Evolutionary conservation across 495 filamentous ascomycete species (phyloP), one percentile per base, ranked within the genome.

Genomic region (Aspergillus taichungensis): DNA sequence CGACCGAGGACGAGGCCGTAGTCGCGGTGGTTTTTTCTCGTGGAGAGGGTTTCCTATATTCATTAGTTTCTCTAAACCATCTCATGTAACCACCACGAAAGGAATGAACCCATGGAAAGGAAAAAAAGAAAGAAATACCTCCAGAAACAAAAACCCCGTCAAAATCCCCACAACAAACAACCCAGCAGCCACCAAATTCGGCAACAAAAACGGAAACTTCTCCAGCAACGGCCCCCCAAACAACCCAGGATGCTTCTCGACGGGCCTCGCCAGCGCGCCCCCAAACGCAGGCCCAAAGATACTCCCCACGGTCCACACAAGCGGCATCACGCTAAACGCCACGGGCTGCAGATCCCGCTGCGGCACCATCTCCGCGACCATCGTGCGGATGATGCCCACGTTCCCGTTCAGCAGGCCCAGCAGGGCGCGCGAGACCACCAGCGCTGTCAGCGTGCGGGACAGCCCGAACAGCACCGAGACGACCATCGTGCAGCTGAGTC

Each of bases 261-360:
- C 78, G 3, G 91, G 91, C 42, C 84, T 79, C 6, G 88, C 84
- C 43, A 97, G 78, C 33, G 83, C 79, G 3, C 91, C 91, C 18
- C 91, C 91, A 54, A 96, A 83, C 2, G 82, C 78, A 3, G 91
- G 91, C 0, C 91, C 91, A 57, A 96, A 80, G n/a, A 95, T 84
- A 34, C 78, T 83, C 1, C 88, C 88, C 40, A 89, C 73, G 8
- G 79, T 83, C 84, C 86, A 88, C 29, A 79, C 79, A 8, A 94
- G 61, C 12, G 87, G 86, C 87, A 95, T 94, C 47, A 92, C 73
- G 40, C 80, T 84, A 60, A 91, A 90, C 1, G 85, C 88, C 31
- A 77, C 71, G 0, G 88, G 88, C 50, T 94, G 88, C 13, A 94
- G 73, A 53, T 86, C 84, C 54, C 73, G 85, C 55, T 87, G 79